Percentiles rank a stretch among this genome's conserved stretches.
Conservation (phyloP, 2,329 filamentous ascomycete genomes). For the Arachnomyces sp. region DNA sequence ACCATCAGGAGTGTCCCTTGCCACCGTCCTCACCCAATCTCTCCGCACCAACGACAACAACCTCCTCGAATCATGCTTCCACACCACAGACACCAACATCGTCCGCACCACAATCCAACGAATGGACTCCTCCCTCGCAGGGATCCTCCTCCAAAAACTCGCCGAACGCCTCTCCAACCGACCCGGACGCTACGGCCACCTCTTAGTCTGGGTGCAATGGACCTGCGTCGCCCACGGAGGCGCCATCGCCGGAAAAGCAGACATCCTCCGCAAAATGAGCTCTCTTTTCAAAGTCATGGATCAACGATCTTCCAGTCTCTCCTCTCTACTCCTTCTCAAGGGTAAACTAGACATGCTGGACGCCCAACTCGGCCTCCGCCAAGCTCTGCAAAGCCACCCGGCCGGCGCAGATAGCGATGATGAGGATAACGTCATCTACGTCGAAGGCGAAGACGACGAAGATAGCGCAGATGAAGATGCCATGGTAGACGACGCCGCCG, state of each 20-base stretch:
- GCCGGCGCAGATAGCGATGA: conserved; percentile 50
- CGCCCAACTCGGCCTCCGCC: conserved; percentile 75
- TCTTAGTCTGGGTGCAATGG: conserved; percentile 96
- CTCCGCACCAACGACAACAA: conserved; percentile 84
- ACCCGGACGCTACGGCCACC: conserved; percentile 78
- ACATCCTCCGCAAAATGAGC: conserved; percentile 68
- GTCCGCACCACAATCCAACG: conserved; percentile 86
- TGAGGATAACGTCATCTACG: conserved; percentile 72
- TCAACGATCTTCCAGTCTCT: conserved; percentile 73
- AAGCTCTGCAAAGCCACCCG: conserved; percentile 53
- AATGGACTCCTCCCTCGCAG: conserved; percentile 76
- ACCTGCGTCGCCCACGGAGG: conserved; percentile 87
- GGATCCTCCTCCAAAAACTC: conserved; percentile 69
- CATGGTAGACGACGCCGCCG: conserved; percentile 25
- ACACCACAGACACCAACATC: conserved; percentile 65
- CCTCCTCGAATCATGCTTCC: conserved; percentile 86
- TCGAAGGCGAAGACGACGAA: conserved; percentile 68
- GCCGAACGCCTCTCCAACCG: conserved; percentile 79
- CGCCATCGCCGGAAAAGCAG: conserved; percentile 77
- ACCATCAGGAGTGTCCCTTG: conserved; percentile 71
- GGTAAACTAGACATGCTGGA: conserved; percentile 93
- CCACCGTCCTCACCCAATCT: conserved; percentile 87
- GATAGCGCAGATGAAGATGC: conserved; percentile 37
- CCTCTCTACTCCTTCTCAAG: conserved; percentile 78
- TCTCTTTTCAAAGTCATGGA: conserved; percentile 80